Evolutionary conservation across 805 yeast species (phyloP).

Genomic region (Pichia californica): DNA sequence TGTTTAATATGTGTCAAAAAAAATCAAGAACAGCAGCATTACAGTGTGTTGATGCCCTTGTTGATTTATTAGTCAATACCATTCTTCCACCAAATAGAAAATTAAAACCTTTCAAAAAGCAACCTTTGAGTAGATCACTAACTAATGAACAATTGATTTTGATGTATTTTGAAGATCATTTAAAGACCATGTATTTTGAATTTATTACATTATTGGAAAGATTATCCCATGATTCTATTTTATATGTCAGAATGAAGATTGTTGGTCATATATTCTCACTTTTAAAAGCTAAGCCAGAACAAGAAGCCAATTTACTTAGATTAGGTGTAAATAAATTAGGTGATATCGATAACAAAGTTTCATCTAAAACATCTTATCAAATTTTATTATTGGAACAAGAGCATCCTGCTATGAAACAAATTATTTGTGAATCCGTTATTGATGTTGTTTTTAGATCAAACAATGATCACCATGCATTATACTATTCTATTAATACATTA

Average conservation of each 20-base stretch:
- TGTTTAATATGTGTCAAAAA: conserved; percentile 75
- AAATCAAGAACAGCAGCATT: conserved; percentile 90
- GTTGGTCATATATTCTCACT: conserved; percentile 74
- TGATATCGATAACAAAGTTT: conserved; percentile 84
- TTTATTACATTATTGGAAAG: conserved; percentile 72
- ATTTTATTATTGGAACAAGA: conserved; percentile 75
- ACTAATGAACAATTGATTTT: conserved; percentile 57
- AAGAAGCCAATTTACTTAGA: conserved; percentile 83
- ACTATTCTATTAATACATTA: conserved; percentile 80
- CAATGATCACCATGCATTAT: conserved; percentile 80
- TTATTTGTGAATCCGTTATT: conserved; percentile 70
- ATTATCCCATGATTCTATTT: conserved; percentile 84
- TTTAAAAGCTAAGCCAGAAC: conserved; percentile 85
- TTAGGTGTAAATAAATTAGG: conserved; percentile 92
- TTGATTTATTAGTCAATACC: conserved; percentile 81
- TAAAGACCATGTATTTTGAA: conserved; percentile 70
- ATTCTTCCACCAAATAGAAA: conserved; percentile 85
- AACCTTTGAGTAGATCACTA: conserved; percentile 42
- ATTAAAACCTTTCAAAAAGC: conserved; percentile 71
- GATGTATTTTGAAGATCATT: conserved; percentile 83
- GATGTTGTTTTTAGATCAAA: conserved; percentile 71
- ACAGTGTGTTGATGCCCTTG: conserved; percentile 82
- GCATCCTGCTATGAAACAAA: conserved; percentile 92
- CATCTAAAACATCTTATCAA: conserved; percentile 80
- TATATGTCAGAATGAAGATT: conserved; percentile 75